Conservation (phyloP, 2,329 filamentous ascomycete species). For the Grosmannia clavigera region DNA sequence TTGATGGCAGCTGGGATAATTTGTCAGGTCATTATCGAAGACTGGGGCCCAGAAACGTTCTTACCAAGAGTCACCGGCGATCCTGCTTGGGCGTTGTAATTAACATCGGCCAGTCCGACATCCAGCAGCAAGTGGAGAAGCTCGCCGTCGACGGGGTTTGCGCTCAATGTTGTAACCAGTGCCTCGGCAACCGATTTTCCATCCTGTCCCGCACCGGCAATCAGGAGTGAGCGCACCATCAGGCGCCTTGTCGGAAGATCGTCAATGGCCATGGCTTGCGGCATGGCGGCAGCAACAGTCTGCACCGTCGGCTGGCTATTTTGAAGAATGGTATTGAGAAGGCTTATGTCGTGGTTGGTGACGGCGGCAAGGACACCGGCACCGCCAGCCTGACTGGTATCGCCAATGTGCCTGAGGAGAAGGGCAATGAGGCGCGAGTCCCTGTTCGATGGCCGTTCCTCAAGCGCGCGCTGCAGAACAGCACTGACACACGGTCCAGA, state of each 20-base stretch:
- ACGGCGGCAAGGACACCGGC: conserved; percentile 36
- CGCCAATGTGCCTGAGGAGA: conserved; percentile 37
- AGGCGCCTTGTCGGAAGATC: conserved; percentile 30
- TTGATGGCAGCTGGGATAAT: conserved; percentile 22
- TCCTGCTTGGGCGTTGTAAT: conserved; percentile 27
- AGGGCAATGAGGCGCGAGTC: conserved; percentile 41
- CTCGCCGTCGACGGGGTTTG: conserved; percentile 35
- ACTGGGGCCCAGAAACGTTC: not conserved
- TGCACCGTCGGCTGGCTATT: conserved; percentile 33
- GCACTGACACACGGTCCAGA: conserved; percentile 32
- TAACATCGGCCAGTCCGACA: conserved; percentile 40
- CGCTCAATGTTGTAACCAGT: conserved; percentile 28
- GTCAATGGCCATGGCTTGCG: conserved; percentile 31
- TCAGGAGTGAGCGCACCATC: conserved; percentile 34
- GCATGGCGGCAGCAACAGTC: conserved; percentile 30
- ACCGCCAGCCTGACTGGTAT: conserved; percentile 41
- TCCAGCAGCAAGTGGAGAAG: conserved; percentile 36
- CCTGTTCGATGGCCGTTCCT: conserved; percentile 30
- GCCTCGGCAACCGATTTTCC: conserved; percentile 29
- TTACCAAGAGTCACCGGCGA: conserved; percentile 26
- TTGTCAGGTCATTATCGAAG: conserved; percentile 7
- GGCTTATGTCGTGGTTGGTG: conserved; percentile 30
- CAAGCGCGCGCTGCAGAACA: conserved; percentile 40
- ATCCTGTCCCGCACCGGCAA: conserved; percentile 25
- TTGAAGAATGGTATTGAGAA: conserved; percentile 32